phyloP scores from a whole-genome alignment of 176 grass and related monocot genomes.

The Typha latifolia region DNA sequence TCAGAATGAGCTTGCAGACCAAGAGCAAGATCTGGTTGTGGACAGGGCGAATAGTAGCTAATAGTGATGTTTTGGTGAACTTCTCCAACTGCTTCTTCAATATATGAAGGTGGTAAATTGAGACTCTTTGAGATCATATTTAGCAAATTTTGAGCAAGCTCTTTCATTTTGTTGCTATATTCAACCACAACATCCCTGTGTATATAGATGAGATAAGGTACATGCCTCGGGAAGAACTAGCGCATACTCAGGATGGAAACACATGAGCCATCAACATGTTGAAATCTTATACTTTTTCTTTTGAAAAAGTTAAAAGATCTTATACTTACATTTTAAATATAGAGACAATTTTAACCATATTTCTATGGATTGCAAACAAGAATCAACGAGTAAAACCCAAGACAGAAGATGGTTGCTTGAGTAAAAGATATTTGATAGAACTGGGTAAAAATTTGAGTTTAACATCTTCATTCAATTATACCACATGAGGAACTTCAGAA shows the following conservation, averaged over 20 bases:
- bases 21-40: slow-evolving; percentile 82
- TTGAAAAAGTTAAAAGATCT: background rate
- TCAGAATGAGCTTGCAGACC: slow-evolving; percentile 96
- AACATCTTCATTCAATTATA: background rate
- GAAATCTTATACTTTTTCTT: background rate
- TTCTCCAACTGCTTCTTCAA: slow-evolving; percentile 79
- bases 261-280: background rate
- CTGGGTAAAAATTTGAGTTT: background rate
- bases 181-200: slow-evolving; percentile 62
- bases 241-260: background rate
- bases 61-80: slow-evolving; percentile 87
- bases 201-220: slow-evolving; percentile 6
- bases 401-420: background rate
- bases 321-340: too few species aligned
- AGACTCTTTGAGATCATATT: slow-evolving; percentile 56
- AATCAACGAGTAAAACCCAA: too few species aligned
- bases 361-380: too few species aligned
- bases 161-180: slow-evolving; percentile 66
- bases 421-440: background rate
- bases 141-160: slow-evolving; percentile 63
- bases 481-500: background rate
- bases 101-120: slow-evolving; percentile 48
- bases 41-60: slow-evolving; percentile 95
- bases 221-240: background rate
- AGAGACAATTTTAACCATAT: too few species aligned